Evolutionary conservation across 2,329 filamentous ascomycete species (phyloP).

Genomic region (Apiospora arundinis): DNA sequence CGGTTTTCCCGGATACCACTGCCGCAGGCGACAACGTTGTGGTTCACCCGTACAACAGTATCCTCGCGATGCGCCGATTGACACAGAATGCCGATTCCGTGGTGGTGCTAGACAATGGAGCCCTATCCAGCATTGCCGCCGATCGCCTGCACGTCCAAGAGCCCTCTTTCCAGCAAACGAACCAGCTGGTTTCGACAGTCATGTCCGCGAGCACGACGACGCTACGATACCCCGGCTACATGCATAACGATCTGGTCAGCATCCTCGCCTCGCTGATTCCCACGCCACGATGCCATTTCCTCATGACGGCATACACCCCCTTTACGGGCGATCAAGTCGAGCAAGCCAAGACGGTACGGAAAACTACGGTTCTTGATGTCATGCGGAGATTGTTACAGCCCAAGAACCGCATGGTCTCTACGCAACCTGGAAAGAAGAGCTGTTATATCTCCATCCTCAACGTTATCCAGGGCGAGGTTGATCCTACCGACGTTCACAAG

Average conservation of each 20-base stretch:
- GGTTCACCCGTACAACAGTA: slow-evolving; percentile 97
- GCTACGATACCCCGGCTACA: slow-evolving; percentile 95
- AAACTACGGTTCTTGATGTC: slow-evolving; percentile 96
- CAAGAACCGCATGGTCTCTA: slow-evolving; percentile 99
- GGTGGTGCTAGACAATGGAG: slow-evolving; percentile 95
- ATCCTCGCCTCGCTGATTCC: slow-evolving; percentile 96
- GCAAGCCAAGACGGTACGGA: slow-evolving; percentile 95
- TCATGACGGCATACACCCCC: slow-evolving; percentile 97
- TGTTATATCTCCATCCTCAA: slow-evolving; percentile 99
- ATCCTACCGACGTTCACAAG: slow-evolving; percentile 98
- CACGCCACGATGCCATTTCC: slow-evolving; percentile 94
- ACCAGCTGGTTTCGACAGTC: slow-evolving; percentile 95
- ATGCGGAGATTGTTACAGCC: slow-evolving; percentile 95
- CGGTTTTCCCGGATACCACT: slow-evolving; percentile 94
- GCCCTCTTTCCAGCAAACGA: slow-evolving; percentile 96
- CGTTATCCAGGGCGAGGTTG: slow-evolving; percentile 98
- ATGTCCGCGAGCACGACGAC: slow-evolving; percentile 99
- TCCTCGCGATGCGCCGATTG: slow-evolving; percentile 87
- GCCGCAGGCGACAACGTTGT: slow-evolving; percentile 83
- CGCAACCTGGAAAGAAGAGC: slow-evolving; percentile 92
- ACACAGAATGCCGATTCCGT: slow-evolving; percentile 98
- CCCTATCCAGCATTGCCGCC: slow-evolving; percentile 89
- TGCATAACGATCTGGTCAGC: slow-evolving; percentile 99
- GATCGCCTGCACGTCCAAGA: slow-evolving; percentile 94
- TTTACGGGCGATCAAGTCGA: slow-evolving; percentile 97